Evolutionary conservation across 2,329 filamentous ascomycete species (phyloP), one percentile per base, ranked within the genome.

Genomic region (Teratosphaeriaceae sp.): DNA sequence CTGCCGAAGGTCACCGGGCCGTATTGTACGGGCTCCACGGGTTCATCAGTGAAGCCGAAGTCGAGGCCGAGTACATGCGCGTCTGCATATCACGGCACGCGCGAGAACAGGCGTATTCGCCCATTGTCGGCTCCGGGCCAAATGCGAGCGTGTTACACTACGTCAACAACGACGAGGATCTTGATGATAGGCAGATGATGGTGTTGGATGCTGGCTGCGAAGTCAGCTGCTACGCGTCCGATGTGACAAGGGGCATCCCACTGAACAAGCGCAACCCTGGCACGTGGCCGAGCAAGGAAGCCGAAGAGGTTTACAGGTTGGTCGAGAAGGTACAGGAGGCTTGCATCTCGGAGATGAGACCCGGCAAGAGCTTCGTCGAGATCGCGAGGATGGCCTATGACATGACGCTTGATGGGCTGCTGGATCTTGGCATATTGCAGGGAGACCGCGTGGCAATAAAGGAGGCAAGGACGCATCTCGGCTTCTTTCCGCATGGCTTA

Each of bases 101-200:
- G 3, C 84, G 84, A 50, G 71, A 79, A 39, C 86, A 94, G 68
- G 82, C 90, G 0, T 98, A 98, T 61, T 79, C 82, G 36, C 78
- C 88, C n/a, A 96, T 98, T 54, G 87, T 86, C 35, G 90, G 85
- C 2, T 80, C 84, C 1, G 90, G 90, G 1, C 61, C 72, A n/a
- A 92, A 92, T 58, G 88, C 85, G 5, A 81, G 84, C 12, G 89
- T 85, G 0, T 71, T 97, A 30, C 92, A 98, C 65, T 98, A 98
- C 63, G 76, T 78, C 33, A 78, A 76, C 41, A 97, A 98, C 61
- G 75, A 94, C 56, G 76, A 84, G 54, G 66, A 80, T 1, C 75
- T 97, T 15, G 67, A 68, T 2, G 79, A 82, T 20, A 76, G 82
- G 44, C 79, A 89, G 57, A 74, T 89, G 22, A 69, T 97, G 23